Percentiles rank a stretch among this genome's conserved stretches.
These are phyloP conservation scores for Lactarius hatsudake DNA, from an alignment of 768 basidiomycete species.

Conservation along the genomic window DNA sequence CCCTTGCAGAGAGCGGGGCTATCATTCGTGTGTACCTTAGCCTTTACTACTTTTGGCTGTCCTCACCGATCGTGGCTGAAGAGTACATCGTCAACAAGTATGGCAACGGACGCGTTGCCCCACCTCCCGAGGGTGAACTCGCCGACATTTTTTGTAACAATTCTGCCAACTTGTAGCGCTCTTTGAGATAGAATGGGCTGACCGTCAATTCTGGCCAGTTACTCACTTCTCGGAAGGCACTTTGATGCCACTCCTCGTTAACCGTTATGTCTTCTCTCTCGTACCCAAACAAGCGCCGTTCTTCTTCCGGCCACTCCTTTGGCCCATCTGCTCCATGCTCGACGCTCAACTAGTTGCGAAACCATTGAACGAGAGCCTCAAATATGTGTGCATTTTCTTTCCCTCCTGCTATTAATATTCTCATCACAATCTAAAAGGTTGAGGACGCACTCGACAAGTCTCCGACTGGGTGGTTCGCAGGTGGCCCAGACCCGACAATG, in stretches of 20 bases:
- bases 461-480: conserved; percentile 37
- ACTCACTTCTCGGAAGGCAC: conserved; percentile 44
- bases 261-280: conserved; percentile 36
- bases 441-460: conserved; percentile 22
- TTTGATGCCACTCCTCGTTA: conserved; percentile 41
- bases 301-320: conserved; percentile 38
- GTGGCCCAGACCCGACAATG: conserved; percentile 42
- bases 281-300: conserved; percentile 37
- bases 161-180: neutral
- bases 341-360: conserved; percentile 31
- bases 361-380: conserved; percentile 33
- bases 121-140: conserved; percentile 34
- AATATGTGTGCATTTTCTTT: conserved; percentile 31
- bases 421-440: conserved; percentile 8
- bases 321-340: conserved; percentile 33
- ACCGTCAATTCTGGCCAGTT: conserved; percentile 30
- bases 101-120: conserved; percentile 32
- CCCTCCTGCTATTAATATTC: neutral
- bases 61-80: conserved; percentile 10
- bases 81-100: conserved; percentile 46
- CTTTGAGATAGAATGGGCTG: neutral
- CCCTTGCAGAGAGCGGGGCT: conserved; percentile 44
- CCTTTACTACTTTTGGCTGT: neutral
- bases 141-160: conserved; percentile 39
- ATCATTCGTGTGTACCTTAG: conserved; percentile 38